Evolutionary conservation across 352 stramenopile genomes (phyloP).

Genomic region (Phytophthora syringae): DNA sequence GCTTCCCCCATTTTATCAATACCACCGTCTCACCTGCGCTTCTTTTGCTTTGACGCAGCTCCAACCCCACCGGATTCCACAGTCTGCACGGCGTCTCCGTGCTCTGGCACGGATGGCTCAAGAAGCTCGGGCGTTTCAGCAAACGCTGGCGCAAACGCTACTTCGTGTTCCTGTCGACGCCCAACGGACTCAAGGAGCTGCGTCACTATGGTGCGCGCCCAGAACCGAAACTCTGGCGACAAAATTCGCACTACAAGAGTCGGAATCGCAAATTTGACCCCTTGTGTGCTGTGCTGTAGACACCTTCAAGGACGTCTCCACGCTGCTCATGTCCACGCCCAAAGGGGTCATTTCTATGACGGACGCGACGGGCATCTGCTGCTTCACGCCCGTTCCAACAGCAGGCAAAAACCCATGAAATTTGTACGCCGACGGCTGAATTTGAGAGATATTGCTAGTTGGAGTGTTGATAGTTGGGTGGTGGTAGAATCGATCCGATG

Average conservation of each 20-base stretch:
- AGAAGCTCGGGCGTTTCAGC: slow-evolving; percentile 85
- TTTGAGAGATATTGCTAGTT: slow-evolving; percentile 3
- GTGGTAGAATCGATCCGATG: slow-evolving; percentile 62
- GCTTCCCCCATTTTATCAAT: background rate
- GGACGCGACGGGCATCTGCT: slow-evolving; percentile 80
- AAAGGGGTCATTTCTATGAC: slow-evolving; percentile 78
- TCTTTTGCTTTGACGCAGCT: slow-evolving; percentile 34
- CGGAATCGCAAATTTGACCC: background rate
- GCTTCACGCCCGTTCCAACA: slow-evolving; percentile 57
- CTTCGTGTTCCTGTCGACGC: slow-evolving; percentile 77
- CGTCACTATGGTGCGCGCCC: slow-evolving; percentile 64
- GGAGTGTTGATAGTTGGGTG: slow-evolving; percentile 1
- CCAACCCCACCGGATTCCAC: slow-evolving; percentile 54
- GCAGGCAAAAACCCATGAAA: slow-evolving; percentile 54
- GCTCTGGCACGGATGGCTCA: slow-evolving; percentile 87
- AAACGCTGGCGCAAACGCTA: slow-evolving; percentile 82
- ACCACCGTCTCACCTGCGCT: slow-evolving; percentile 11
- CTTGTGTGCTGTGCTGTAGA: slow-evolving; percentile 25
- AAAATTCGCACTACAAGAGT: background rate
- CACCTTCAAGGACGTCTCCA: slow-evolving; percentile 61
- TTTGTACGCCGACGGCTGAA: slow-evolving; percentile 52
- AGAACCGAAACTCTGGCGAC: background rate
- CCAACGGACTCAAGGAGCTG: slow-evolving; percentile 75
- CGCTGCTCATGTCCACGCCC: no score
- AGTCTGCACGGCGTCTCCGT: slow-evolving; percentile 66